Base-by-base conservation (phyloP, 768 basidiomycete genomes). In the Calocybe gangraenosa region DNA sequence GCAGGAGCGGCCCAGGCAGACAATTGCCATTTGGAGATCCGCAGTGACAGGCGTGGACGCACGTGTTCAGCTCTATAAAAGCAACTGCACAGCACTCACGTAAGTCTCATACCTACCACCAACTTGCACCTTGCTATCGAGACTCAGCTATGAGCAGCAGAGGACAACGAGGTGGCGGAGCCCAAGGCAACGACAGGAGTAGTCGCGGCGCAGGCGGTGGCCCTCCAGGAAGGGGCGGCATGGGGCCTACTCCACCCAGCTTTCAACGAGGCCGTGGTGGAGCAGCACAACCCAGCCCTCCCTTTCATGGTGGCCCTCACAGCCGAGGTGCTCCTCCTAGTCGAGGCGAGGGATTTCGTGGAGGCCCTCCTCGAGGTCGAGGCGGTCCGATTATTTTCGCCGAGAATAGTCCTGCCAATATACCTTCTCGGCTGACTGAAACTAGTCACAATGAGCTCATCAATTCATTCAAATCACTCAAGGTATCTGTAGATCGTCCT, bases 381-480 rank as follows among this genome's bases (percentile, higher is more conserved):
- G 58, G 59, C 35, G 65, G 64, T 3, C 57, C 71, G 18, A 50
- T 64, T 14, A 72, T 77, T 33, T 76, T 67, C 44, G 59, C 61
- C 3, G 70, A 66, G 31, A 60, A 54, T 33, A 42, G 55, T 13
- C 68, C 66, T 28, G 62, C 66, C 3, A 59, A 49, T n/a, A 48
- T 71, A 31, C 66, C 71, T 15, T 20, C 64, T 10, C 66, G 68
- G 9, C 64, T 75, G 5, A 43, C 62, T 14, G 58, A 61, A 13
- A 35, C 54, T 8, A 64, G 58, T 28, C 65, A 71, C 18, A 38
- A 64, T 28, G 59, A 65, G 18, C 67, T 79, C 15, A 61, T 79
- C 25, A 48, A 57, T 18, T 58, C 63, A 1, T 73, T 71, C 59
- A 65, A 65, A 37, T 56, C 61, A 0, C 49, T 70, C 19, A 57